Evolutionary conservation across 495 filamentous ascomycete species (phyloP).

Genomic region (Tuber calosporum): DNA sequence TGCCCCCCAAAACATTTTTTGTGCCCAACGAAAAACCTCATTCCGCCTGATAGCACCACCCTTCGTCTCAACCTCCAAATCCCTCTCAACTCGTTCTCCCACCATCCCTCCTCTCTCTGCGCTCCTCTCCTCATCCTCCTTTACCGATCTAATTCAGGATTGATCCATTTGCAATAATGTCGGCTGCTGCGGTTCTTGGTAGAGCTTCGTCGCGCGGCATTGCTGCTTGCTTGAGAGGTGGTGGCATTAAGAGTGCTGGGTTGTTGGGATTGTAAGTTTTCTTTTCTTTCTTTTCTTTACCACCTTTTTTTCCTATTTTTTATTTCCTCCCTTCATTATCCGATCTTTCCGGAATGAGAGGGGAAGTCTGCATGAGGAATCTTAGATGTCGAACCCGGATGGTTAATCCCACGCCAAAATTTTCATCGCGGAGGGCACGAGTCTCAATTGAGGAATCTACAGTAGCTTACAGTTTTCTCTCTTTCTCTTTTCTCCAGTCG

Average conservation of each 20-base stretch:
- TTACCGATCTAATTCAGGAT: constrained; percentile 15
- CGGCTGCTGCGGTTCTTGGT: constrained; percentile 34
- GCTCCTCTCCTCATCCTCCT: constrained; percentile 5
- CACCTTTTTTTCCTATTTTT: background rate
- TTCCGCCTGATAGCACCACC: constrained; percentile 36
- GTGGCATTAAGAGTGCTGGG: constrained; percentile 31
- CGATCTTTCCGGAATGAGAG: background rate
- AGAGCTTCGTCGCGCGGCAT: constrained; percentile 35
- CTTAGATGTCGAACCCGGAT: background rate
- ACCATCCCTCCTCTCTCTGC: constrained; percentile 10
- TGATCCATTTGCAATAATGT: constrained; percentile 34
- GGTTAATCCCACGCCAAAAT: background rate
- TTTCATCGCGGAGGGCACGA: background rate
- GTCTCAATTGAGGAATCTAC: constrained; percentile 1
- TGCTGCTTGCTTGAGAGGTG: constrained; percentile 23
- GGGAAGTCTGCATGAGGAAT: background rate
- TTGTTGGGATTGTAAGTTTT: constrained; percentile 39
- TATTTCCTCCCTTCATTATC: background rate
- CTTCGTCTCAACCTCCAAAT: constrained; percentile 43
- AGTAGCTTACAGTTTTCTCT: background rate
- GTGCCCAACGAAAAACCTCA: constrained; percentile 40
- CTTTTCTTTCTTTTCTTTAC: background rate
- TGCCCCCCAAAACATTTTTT: constrained; percentile 33
- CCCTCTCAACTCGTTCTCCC: constrained; percentile 34
- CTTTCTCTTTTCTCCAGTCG: constrained; percentile 19